Conservation (phyloP, 768 basidiomycete genomes). For the Postia placenta region DNA sequence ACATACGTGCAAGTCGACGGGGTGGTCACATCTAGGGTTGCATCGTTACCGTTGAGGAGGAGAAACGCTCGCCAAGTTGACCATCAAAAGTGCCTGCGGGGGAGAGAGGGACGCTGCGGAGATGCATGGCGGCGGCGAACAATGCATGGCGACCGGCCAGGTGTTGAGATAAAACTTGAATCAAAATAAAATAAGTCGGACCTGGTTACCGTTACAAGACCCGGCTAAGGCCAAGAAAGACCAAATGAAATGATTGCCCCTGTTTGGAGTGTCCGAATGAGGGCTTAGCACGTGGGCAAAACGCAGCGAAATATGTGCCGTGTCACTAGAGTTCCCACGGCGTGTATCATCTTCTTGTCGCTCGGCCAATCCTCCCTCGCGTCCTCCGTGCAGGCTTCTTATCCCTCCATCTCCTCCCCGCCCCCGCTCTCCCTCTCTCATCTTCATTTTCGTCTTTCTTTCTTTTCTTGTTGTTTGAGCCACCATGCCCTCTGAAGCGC, state of each 20-base stretch:
- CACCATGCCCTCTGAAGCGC: constrained; percentile 36
- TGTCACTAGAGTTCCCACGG: constrained; percentile 15
- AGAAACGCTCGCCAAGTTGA: no score
- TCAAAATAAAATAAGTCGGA: background rate
- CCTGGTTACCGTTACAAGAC: background rate
- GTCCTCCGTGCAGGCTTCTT: constrained; percentile 10
- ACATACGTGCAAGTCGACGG: no score
- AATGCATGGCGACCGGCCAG: background rate
- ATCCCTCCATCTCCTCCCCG: constrained; percentile 7
- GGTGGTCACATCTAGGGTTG: no score
- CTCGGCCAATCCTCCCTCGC: constrained; percentile 1
- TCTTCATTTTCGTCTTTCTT: constrained; percentile 26
- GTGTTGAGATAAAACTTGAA: background rate
- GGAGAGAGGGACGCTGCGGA: background rate
- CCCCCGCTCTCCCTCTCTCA: constrained; percentile 18
- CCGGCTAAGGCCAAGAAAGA: background rate
- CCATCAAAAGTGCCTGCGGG: no score
- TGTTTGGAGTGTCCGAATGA: background rate
- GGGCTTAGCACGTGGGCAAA: constrained; percentile 3
- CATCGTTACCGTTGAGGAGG: no score
- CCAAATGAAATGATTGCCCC: background rate
- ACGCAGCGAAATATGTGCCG: constrained; percentile 1
- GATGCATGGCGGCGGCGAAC: background rate
- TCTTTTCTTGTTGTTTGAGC: constrained; percentile 18
- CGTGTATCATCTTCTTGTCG: background rate